A percentile compares a stretch with the other conserved stretches of the same genome.
Conservation (phyloP, 176 grass and related monocot genomes). For the Juncus inflexus region DNA sequence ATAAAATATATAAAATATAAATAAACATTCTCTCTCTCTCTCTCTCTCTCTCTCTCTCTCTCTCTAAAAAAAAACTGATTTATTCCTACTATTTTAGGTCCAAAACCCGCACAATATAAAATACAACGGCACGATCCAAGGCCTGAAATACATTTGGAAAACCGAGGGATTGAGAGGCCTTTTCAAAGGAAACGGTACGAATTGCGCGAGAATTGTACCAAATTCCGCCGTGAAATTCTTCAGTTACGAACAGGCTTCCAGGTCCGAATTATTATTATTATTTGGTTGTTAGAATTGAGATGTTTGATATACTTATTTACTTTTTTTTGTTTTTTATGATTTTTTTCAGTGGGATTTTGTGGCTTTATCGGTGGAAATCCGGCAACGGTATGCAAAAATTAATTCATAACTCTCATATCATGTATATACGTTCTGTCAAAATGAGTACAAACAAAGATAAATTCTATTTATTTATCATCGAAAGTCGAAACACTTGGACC, state of each 20-base stretch:
- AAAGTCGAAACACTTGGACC: no score
- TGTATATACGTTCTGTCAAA: no score
- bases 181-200: constrained; percentile 97
- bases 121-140: constrained; percentile 98
- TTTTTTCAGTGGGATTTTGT: constrained; percentile 81
- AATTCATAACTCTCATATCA: no score
- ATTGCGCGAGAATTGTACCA: constrained; percentile 92
- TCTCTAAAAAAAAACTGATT: not conserved
- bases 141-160: constrained; percentile 93
- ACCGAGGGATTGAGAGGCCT: constrained; percentile 84
- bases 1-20: no score
- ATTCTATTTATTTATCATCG: no score
- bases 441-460: no score
- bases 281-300: no score
- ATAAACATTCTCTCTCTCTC: constrained; percentile 13
- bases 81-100: constrained; percentile 44
- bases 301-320: not conserved
- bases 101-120: constrained; percentile 99
- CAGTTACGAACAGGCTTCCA: constrained; percentile 91
- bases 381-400: constrained; percentile 53
- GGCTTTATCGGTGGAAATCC: constrained; percentile 66
- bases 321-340: constrained; percentile 6
- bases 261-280: constrained; percentile 28
- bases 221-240: constrained; percentile 99
- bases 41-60: not conserved